Base-by-base conservation (phyloP, 2,329 filamentous ascomycete genomes). In the Geosmithia morbida region DNA sequence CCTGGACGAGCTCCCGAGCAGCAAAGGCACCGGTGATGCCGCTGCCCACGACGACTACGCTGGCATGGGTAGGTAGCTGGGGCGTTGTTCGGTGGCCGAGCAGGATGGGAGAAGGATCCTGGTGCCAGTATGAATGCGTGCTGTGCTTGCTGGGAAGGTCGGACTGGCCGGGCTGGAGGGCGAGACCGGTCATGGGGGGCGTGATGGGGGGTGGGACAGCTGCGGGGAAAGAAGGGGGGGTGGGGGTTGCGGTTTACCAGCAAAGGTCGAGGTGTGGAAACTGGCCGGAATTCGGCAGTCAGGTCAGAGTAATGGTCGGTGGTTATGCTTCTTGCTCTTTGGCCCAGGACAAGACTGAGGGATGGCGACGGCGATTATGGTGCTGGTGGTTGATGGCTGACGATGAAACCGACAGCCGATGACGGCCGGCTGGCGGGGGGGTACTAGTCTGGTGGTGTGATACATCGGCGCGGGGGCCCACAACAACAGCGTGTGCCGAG, bases 1-100 rank as follows among this genome's bases (percentile, higher is more conserved):
- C 66, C 48, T 66, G 69, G 56, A 65, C 73, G 46, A 87, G 66
- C 57, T 77, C 79, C 52, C 77, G 71, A 3, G 83, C 83, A 1
- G 79, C 81, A 61, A 83, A 85, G 1, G 79, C 66, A n/a, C 85
- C 85, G 2, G 83, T 84, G 54, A 90, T 85, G 20, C 85, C 85
- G 56, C 77, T 85, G 40, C 85, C 85, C 4, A 90, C 69, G 20
- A 90, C 71, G 4, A 87, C 74, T 3, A 86, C 71, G 60, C 87
- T 83, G 0, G 80, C 79, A 43, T 68, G 64, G 2, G 61, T 55
- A 1, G 85, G 85, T 19, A 89, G 66, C 7, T 75, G 64, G 1
- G 66, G 56, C 0, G 85, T 88, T 0, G 82, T 81, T 16, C 77
- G 73, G 56, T 87, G 80, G n/a, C 79, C 79, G 0, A 79, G 62